Evolutionary conservation across 345 rosid genomes (phyloP).

Genomic region (Euclidium syriacum): DNA sequence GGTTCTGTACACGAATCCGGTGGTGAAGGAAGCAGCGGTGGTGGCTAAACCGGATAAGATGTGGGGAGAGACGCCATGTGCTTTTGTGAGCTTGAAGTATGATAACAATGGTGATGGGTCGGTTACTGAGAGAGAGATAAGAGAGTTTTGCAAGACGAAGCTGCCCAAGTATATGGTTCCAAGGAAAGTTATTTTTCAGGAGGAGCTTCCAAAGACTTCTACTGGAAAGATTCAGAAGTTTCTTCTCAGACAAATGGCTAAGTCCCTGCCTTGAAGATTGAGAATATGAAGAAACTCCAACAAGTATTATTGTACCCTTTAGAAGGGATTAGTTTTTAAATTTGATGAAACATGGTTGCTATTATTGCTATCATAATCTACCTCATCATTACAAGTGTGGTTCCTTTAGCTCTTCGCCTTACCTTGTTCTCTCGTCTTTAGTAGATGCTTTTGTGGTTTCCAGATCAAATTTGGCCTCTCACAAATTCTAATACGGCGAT

Average conservation of each 20-base stretch:
- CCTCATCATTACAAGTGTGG: background rate
- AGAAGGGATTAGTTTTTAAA: background rate
- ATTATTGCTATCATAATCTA: background rate
- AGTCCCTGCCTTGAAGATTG: constrained; percentile 17
- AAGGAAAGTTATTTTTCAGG: constrained; percentile 45
- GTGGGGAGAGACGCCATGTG: constrained; percentile 75
- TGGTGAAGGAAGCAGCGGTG: constrained; percentile 58
- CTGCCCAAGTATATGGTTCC: constrained; percentile 63
- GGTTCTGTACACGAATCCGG: constrained; percentile 52
- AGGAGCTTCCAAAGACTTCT: constrained; percentile 57
- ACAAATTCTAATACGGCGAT: constrained; percentile 9
- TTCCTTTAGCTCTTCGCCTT: constrained; percentile 5
- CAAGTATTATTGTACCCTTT: constrained; percentile 5
- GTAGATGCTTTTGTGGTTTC: constrained; percentile 40
- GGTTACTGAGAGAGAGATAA: constrained; percentile 42
- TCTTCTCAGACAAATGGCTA: constrained; percentile 45
- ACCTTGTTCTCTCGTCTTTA: constrained; percentile 49
- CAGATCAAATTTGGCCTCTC: constrained; percentile 47
- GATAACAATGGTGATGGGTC: background rate
- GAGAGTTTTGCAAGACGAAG: constrained; percentile 43
- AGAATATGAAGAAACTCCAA: background rate
- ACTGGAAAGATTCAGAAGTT: constrained; percentile 63
- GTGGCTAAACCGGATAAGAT: constrained; percentile 53
- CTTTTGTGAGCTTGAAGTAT: constrained; percentile 54
- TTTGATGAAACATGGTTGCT: background rate